Conservation (phyloP, 2,329 filamentous ascomycete species). For the Periconia sp. region DNA sequence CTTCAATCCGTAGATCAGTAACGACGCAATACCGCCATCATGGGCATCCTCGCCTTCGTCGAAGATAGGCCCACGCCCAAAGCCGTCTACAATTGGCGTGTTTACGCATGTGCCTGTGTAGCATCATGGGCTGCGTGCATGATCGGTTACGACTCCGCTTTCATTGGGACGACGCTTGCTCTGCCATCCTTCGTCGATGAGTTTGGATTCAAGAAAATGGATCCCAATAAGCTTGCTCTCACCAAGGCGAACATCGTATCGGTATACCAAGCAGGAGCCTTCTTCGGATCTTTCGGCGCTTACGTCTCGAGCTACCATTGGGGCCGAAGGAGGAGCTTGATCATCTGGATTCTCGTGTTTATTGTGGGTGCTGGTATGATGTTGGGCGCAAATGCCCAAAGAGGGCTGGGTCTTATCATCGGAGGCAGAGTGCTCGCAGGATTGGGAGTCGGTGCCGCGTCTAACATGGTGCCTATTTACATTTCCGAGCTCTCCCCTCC, state of each 20-base stretch:
- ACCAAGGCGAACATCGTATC: conserved; percentile 77
- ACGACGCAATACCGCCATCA: conserved; percentile 13
- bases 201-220: conserved; percentile 63
- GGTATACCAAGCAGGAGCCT: conserved; percentile 79
- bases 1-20: background rate
- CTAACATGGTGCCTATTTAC: conserved; percentile 62
- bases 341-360: conserved; percentile 65
- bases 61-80: conserved; percentile 56
- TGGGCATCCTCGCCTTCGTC: conserved; percentile 38
- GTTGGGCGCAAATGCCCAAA: conserved; percentile 54
- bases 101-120: conserved; percentile 57
- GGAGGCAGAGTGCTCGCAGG: conserved; percentile 61
- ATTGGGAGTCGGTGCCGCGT: conserved; percentile 58
- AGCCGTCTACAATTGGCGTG: conserved; percentile 62
- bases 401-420: conserved; percentile 59
- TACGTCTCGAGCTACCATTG: conserved; percentile 68
- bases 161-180: conserved; percentile 74
- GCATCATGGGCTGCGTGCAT: conserved; percentile 61
- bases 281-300: conserved; percentile 65
- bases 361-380: conserved; percentile 70
- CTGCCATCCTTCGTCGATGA: conserved; percentile 69
- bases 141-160: conserved; percentile 69
- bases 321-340: conserved; percentile 66
- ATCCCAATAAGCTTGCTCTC: conserved; percentile 53
- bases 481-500: conserved; percentile 61